These are phyloP conservation scores for Cyberlindnera sargentensis DNA, from an alignment of 805 yeast genomes.

Conservation along the genomic window DNA sequence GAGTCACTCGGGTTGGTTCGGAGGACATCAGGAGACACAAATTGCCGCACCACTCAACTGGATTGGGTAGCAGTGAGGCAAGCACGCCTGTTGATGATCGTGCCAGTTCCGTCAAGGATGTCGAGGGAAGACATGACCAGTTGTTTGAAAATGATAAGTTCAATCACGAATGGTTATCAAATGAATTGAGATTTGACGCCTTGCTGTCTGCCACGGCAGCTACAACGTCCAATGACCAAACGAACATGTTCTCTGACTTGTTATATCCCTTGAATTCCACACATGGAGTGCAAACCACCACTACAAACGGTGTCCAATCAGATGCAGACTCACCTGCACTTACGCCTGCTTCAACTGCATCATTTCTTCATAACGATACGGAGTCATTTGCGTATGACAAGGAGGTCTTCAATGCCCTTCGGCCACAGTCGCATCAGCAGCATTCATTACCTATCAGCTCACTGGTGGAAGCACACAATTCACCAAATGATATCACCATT, in stretches of 20 bases:
- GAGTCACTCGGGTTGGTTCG: too few relatives aligned
- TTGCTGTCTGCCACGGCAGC: conserved; percentile 66
- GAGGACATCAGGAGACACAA: conserved; percentile 10
- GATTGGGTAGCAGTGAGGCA: background rate
- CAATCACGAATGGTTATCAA: conserved; percentile 54
- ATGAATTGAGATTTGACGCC: conserved; percentile 66
- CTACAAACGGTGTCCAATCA: too few relatives aligned
- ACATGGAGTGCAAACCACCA: too few relatives aligned
- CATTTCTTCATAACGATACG: background rate
- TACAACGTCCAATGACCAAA: conserved; percentile 41
- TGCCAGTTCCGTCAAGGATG: background rate
- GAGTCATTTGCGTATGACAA: conserved; percentile 17
- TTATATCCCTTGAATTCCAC: conserved; percentile 26
- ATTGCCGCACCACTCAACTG: background rate
- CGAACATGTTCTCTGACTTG: conserved; percentile 46
- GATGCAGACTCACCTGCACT: too few relatives aligned
- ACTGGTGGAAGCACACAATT: background rate
- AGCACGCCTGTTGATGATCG: background rate
- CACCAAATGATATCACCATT: conserved; percentile 8
- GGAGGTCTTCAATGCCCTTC: conserved; percentile 22
- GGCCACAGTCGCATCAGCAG: conserved; percentile 13
- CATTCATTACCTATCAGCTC: background rate
- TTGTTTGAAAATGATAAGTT: conserved; percentile 14
- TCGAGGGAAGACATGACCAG: conserved; percentile 8
- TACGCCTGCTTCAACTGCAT: background rate